Evolutionary conservation across 1,284 basidiomycete genomes (phyloP).

Genomic region (Ustilago xerochloae): DNA sequence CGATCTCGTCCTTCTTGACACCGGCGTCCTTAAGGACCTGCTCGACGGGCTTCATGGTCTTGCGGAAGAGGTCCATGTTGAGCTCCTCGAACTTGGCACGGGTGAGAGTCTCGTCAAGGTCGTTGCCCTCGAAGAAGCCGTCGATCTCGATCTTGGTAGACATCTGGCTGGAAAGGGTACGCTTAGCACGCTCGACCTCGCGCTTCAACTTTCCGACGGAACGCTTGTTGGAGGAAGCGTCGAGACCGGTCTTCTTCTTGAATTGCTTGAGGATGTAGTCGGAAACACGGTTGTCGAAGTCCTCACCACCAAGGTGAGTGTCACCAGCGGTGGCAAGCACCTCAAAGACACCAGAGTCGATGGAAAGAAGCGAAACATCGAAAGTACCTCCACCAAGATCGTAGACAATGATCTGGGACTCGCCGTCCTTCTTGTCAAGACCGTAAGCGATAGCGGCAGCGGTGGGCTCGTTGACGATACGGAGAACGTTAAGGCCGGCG

Average conservation of each 20-base stretch:
- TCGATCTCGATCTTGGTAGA: constrained; percentile 80
- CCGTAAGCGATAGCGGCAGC: constrained; percentile 95
- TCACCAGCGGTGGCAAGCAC: constrained; percentile 98
- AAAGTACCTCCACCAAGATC: constrained; percentile 98
- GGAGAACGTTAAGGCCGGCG: constrained; percentile 92
- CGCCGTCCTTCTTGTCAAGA: constrained; percentile 91
- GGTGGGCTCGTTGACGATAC: constrained; percentile 99
- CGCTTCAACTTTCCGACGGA: constrained; percentile 97
- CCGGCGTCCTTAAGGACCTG: constrained; percentile 97
- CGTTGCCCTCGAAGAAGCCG: constrained; percentile 91
- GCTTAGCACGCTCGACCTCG: constrained; percentile 98
- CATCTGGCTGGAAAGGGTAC: constrained; percentile 87
- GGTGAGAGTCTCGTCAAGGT: constrained; percentile 95
- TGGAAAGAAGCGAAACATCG: constrained; percentile 96
- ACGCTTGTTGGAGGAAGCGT: constrained; percentile 85
- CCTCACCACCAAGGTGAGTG: constrained; percentile 98
- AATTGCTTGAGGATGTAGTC: constrained; percentile 69
- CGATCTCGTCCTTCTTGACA: constrained; percentile 95
- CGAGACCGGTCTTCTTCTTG: constrained; percentile 70
- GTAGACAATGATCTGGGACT: constrained; percentile 96
- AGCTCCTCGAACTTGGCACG: constrained; percentile 95
- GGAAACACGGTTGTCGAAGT: constrained; percentile 86
- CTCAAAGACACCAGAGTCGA: constrained; percentile 95
- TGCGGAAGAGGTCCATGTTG: constrained; percentile 98
- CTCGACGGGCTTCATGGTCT: constrained; percentile 99